phyloP scores from a whole-genome alignment of 73 alveolate genomes.

The Paramecium caudatum region DNA sequence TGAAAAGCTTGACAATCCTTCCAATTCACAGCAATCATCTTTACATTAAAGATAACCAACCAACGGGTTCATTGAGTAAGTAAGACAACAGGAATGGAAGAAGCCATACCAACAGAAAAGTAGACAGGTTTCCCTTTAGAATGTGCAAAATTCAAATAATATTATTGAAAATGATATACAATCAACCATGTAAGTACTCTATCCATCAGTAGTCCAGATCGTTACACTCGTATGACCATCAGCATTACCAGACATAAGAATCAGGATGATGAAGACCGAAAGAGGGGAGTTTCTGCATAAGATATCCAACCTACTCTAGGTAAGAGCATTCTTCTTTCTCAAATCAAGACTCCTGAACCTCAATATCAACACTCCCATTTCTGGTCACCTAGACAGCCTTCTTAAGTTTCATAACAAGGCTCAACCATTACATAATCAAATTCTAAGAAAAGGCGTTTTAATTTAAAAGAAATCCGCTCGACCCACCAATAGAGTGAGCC shows the following conservation, averaged over 20 bases:
- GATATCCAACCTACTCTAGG: neutral
- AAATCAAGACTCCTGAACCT: conserved; percentile 12
- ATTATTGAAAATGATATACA: conserved; percentile 2
- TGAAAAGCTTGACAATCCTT: neutral
- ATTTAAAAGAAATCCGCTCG: neutral
- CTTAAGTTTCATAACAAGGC: neutral
- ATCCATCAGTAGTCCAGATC: neutral
- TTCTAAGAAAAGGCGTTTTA: conserved; percentile 1
- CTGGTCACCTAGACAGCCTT: conserved; percentile 16
- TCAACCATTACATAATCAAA: neutral
- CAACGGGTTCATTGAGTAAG: neutral
- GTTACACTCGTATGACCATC: conserved; percentile 34
- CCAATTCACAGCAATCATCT: conserved; percentile 23
- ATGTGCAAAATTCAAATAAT: neutral
- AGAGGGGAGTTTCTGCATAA: conserved; percentile 26
- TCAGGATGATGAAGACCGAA: conserved; percentile 6
- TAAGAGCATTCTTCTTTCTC: neutral
- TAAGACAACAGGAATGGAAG: neutral
- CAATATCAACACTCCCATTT: neutral
- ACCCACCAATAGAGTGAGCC: too few relatives aligned
- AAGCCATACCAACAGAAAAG: neutral
- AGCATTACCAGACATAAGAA: conserved; percentile 52
- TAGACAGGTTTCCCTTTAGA: neutral
- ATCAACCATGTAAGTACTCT: neutral
- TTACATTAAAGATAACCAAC: neutral